Evolutionary conservation across 1,284 basidiomycete species (phyloP).

Genomic region (Cerioporus squamosus): DNA sequence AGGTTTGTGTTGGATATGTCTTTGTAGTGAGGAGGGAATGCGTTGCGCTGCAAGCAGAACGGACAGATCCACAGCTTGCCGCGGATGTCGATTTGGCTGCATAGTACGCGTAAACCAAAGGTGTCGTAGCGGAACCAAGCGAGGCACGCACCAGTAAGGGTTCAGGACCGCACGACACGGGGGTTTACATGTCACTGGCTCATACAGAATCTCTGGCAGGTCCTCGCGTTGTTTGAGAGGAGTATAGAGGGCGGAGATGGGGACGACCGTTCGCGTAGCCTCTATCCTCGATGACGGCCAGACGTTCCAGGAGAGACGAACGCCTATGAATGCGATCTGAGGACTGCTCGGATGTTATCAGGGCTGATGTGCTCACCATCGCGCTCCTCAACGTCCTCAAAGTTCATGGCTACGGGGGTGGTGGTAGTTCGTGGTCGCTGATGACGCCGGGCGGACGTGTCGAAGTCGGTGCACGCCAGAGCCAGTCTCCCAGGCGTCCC

Average conservation of each 20-base stretch:
- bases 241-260: conserved; percentile 97
- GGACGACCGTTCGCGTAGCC: conserved; percentile 96
- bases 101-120: not conserved
- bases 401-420: conserved; percentile 40
- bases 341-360: not conserved
- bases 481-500: too few species aligned
- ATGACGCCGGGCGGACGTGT: conserved; percentile 20
- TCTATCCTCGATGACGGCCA: conserved; percentile 99
- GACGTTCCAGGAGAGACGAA: conserved; percentile 96
- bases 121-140: not conserved
- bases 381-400: conserved; percentile 66
- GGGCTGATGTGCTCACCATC: conserved; percentile 47
- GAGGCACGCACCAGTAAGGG: conserved; percentile 81
- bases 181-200: conserved; percentile 98
- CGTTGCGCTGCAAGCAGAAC: conserved; percentile 95
- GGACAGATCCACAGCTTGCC: conserved; percentile 99
- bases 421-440: conserved; percentile 7
- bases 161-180: conserved; percentile 98
- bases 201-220: conserved; percentile 95
- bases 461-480: not conserved
- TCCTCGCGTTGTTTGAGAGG: conserved; percentile 96
- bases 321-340: conserved; percentile 53
- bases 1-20: conserved; percentile 98
- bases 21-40: conserved; percentile 99
- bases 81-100: conserved; percentile 96